phyloP scores from a whole-genome alignment of 176 grass and related monocot species.

The Lolium rigidum region DNA sequence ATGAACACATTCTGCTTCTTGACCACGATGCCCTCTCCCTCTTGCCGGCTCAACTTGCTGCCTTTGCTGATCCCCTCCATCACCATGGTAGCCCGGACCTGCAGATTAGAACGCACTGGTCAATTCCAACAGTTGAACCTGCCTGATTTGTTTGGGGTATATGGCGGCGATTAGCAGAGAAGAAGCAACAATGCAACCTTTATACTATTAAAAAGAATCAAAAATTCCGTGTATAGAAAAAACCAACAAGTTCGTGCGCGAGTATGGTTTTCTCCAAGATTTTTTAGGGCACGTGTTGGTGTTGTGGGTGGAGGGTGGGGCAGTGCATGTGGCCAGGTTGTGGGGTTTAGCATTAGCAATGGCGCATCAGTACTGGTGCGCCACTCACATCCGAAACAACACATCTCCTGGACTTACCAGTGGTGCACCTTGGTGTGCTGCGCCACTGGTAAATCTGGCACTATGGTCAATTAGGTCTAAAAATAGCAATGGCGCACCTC shows the following conservation, averaged over 20 bases:
- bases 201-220: not conserved
- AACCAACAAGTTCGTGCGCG: not conserved
- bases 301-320: too few species aligned
- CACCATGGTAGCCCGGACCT: not conserved
- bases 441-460: too few species aligned
- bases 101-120: not conserved
- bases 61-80: not conserved
- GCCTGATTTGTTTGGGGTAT: not conserved
- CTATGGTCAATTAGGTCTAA: too few species aligned
- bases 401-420: too few species aligned
- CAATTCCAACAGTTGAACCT: not conserved
- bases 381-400: too few species aligned
- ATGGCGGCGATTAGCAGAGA: not conserved
- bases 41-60: not conserved
- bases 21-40: not conserved
- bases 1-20: not conserved
- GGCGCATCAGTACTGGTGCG: too few species aligned
- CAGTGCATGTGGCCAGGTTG: too few species aligned
- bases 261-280: not conserved
- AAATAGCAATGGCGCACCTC: too few species aligned
- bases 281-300: too few species aligned
- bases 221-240: not conserved
- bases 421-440: too few species aligned
- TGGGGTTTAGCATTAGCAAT: too few species aligned
- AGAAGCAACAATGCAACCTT: not conserved